A percentile compares a stretch with the other conserved stretches of the same genome.
Evolutionary conservation across 768 basidiomycete species (phyloP).

Genomic region (Mrakia hoshinonis): DNA sequence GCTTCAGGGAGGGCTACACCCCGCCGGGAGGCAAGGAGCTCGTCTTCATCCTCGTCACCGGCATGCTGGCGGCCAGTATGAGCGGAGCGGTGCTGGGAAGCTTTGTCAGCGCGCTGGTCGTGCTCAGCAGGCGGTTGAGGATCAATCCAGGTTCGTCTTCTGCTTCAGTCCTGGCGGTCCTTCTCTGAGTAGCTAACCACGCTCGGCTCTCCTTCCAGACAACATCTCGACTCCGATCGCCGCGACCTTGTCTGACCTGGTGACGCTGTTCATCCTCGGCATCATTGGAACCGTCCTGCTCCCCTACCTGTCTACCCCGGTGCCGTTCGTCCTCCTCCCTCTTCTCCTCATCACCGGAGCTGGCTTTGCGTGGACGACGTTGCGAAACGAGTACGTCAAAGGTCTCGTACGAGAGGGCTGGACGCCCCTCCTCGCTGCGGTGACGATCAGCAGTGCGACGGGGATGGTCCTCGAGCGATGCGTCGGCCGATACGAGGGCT

Average conservation of each 20-base stretch:
- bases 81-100: conserved; percentile 74
- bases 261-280: conserved; percentile 80
- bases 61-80: conserved; percentile 59
- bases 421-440: conserved; percentile 64
- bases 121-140: conserved; percentile 63
- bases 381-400: conserved; percentile 59
- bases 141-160: conserved; percentile 66
- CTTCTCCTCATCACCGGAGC: conserved; percentile 47
- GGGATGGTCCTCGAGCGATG: conserved; percentile 87
- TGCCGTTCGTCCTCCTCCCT: conserved; percentile 6
- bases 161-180: neutral
- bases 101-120: conserved; percentile 80
- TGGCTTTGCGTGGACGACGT: conserved; percentile 51
- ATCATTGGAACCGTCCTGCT: conserved; percentile 36
- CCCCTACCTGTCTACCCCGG: conserved; percentile 30
- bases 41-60: conserved; percentile 43
- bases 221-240: conserved; percentile 95
- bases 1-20: conserved; percentile 39
- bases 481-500: conserved; percentile 77
- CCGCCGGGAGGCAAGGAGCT: conserved; percentile 43
- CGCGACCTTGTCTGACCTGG: conserved; percentile 80
- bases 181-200: neutral
- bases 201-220: conserved; percentile 46
- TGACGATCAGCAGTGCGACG: conserved; percentile 61
- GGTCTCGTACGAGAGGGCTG: conserved; percentile 76